A percentile compares a stretch with the other conserved stretches of the same genome.
These are phyloP conservation scores for Sporothrix phasma DNA, from an alignment of 2,329 filamentous ascomycete genomes.

Conservation along the genomic window DNA sequence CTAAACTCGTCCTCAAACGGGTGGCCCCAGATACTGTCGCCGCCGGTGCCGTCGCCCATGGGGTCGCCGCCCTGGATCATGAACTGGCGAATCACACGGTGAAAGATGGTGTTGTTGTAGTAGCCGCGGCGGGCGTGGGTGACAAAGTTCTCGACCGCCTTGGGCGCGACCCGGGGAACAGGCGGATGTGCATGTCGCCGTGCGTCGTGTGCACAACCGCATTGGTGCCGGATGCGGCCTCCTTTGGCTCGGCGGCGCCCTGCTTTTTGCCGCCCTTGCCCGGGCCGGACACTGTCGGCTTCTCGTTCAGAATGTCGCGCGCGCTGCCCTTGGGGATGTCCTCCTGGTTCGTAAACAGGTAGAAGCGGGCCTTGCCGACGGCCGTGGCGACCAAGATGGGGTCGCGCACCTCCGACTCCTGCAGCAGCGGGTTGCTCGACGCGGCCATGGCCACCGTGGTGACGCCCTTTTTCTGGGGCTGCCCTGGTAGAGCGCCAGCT, in stretches of 20 bases:
- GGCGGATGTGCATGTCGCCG: conserved; percentile 85
- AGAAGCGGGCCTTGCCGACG: conserved; percentile 83
- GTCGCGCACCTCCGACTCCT: conserved; percentile 83
- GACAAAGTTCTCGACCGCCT: conserved; percentile 94
- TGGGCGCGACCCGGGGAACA: conserved; percentile 93
- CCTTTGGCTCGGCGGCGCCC: conserved; percentile 31
- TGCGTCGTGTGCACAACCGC: conserved; percentile 87
- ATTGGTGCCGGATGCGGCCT: conserved; percentile 60
- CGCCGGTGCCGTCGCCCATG: conserved; percentile 78
- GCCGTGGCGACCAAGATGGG: conserved; percentile 81
- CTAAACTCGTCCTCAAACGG: conserved; percentile 94
- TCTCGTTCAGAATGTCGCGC: conserved; percentile 91
- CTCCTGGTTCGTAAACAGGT: conserved; percentile 92
- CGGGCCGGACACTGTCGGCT: conserved; percentile 47
- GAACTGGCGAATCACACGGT: conserved; percentile 93
- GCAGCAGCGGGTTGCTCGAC: conserved; percentile 81
- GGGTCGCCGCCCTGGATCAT: conserved; percentile 92
- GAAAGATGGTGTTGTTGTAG: conserved; percentile 97
- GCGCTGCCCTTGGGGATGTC: conserved; percentile 63
- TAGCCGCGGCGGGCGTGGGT: conserved; percentile 83
- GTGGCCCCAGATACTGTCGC: conserved; percentile 85
- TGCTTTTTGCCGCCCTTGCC: conserved; percentile 29
- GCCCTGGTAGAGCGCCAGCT: conserved; percentile 88
- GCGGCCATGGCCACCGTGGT: conserved; percentile 97
- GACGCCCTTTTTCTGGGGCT: conserved; percentile 85